phyloP scores from a whole-genome alignment of 176 grass and related monocot species.

The Aegilops speltoides region DNA sequence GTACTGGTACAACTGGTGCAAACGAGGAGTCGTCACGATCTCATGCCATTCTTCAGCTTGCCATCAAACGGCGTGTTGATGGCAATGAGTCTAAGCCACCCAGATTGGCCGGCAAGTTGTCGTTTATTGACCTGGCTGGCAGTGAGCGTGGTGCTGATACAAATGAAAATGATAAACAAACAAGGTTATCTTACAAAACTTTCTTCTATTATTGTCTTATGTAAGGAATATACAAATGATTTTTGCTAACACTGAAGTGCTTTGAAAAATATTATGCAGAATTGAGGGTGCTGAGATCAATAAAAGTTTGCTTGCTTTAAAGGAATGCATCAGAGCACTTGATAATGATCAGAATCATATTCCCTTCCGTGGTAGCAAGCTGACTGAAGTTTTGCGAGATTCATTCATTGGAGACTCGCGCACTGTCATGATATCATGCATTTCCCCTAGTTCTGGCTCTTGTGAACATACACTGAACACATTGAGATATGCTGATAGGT shows the following conservation, averaged over 20 bases:
- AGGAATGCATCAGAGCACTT: constrained; percentile 97
- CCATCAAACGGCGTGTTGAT: constrained; percentile 82
- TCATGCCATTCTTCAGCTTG: constrained; percentile 99
- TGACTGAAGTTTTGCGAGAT: constrained; percentile 95
- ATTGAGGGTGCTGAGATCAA: constrained; percentile 99
- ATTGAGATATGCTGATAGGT: constrained; percentile 99
- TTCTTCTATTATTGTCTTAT: not conserved
- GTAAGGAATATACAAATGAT: not conserved
- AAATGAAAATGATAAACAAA: constrained; percentile 97
- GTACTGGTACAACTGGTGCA: constrained; percentile 93
- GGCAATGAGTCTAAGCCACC: constrained; percentile 75
- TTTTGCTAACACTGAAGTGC: constrained; percentile 25
- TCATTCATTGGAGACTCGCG: constrained; percentile 92
- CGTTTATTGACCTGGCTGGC: constrained; percentile 96
- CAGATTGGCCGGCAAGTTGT: constrained; percentile 76
- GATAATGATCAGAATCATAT: constrained; percentile 99
- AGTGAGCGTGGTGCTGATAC: constrained; percentile 99
- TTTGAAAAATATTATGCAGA: constrained; percentile 46
- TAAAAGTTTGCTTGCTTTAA: constrained; percentile 98
- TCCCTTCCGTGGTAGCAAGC: constrained; percentile 97
- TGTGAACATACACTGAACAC: constrained; percentile 99
- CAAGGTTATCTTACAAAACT: constrained; percentile 57
- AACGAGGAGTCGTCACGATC: constrained; percentile 97
- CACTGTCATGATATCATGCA: constrained; percentile 99
- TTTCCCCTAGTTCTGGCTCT: constrained; percentile 97